A percentile compares a stretch with the other conserved stretches of the same genome.
Conservation (phyloP, 176 grass and related monocot species). For the Saccharum officinarum region DNA sequence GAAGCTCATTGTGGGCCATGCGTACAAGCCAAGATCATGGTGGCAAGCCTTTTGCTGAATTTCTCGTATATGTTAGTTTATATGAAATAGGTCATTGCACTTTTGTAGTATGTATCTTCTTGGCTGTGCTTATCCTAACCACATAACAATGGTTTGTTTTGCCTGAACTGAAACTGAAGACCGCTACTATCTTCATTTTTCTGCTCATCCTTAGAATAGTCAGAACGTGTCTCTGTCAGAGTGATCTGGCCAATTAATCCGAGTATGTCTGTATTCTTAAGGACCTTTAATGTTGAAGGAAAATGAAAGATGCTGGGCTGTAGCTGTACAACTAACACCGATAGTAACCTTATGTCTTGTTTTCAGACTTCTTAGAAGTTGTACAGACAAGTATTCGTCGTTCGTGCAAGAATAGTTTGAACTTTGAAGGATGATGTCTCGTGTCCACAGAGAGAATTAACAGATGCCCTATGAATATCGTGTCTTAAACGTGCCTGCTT, state of each 20-base stretch:
- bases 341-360: slow-evolving; percentile 10
- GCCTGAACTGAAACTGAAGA: background rate
- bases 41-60: background rate
- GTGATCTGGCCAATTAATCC: slow-evolving; percentile 11
- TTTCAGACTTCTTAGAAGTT: background rate
- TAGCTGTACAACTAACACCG: slow-evolving; percentile 22
- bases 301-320: slow-evolving; percentile 1
- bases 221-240: background rate
- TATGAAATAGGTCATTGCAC: background rate
- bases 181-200: background rate
- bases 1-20: background rate
- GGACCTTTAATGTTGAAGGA: background rate
- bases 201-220: background rate
- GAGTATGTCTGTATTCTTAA: slow-evolving; percentile 21
- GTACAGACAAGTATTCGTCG: background rate
- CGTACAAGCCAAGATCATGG: too few species aligned
- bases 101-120: background rate
- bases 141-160: background rate
- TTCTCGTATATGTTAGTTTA: background rate
- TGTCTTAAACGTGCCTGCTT: too few species aligned
- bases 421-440: background rate
- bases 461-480: too few species aligned
- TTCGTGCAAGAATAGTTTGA: background rate
- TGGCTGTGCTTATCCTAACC: background rate
- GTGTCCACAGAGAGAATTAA: too few species aligned